phyloP scores from a whole-genome alignment of 2,329 filamentous ascomycete genomes.

The Triangularia setosa region DNA sequence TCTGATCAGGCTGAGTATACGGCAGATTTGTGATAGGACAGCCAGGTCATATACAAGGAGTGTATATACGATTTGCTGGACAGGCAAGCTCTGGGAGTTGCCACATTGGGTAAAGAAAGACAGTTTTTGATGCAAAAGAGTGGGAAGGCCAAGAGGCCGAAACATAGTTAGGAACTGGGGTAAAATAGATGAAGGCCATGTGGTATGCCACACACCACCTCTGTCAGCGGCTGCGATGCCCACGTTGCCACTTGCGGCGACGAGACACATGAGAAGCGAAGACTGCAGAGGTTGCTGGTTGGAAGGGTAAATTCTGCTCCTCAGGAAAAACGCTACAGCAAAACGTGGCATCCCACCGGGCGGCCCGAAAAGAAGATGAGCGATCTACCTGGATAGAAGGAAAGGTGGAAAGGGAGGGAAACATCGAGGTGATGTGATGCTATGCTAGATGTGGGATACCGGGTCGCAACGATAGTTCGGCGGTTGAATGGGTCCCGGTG shows the following conservation, averaged over 20 bases:
- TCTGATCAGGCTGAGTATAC: conserved; percentile 7
- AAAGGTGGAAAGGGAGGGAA: background rate
- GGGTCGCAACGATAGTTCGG: background rate
- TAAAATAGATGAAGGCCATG: conserved; percentile 10
- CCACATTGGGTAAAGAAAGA: conserved; percentile 7
- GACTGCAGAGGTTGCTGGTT: background rate
- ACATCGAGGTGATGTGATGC: background rate
- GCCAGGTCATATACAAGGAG: background rate
- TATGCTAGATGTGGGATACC: background rate
- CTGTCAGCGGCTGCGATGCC: background rate
- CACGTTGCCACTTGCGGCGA: background rate
- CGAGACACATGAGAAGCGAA: background rate
- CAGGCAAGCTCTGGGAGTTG: background rate
- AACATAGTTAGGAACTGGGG: background rate
- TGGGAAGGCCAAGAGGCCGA: conserved; percentile 9
- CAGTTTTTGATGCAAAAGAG: background rate
- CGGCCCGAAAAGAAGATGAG: conserved; percentile 4
- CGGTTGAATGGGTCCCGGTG: background rate
- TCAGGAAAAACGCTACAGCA: conserved; percentile 1
- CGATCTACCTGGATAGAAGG: background rate
- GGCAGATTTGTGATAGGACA: conserved; percentile 21
- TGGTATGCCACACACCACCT: conserved; percentile 3
- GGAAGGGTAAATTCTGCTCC: conserved; percentile 1
- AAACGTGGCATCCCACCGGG: conserved; percentile 7
- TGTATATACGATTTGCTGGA: background rate